Evolutionary conservation across 208 protist species (phyloP).

Genomic region (Trypanosoma lewisi): DNA sequence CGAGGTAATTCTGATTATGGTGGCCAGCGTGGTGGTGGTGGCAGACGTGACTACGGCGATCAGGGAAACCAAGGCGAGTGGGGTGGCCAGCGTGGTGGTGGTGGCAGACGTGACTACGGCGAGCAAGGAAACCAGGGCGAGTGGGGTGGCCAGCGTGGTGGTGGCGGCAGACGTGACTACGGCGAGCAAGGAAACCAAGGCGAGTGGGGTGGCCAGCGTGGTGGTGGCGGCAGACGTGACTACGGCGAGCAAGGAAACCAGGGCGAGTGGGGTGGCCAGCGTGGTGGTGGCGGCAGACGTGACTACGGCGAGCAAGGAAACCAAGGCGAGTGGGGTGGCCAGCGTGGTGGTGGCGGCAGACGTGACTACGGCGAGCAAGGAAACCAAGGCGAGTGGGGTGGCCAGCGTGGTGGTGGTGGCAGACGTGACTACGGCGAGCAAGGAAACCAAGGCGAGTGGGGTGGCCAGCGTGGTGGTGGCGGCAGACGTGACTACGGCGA

Average conservation of each 20-base stretch:
- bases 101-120: conserved; percentile 19
- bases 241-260: neutral
- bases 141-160: conserved; percentile 14
- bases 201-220: neutral
- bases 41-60: conserved; percentile 22
- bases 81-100: conserved; percentile 19
- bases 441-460: conserved; percentile 17
- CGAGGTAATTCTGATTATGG: conserved; percentile 6
- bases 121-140: conserved; percentile 19
- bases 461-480: conserved; percentile 15
- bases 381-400: conserved; percentile 17
- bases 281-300: neutral
- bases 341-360: conserved; percentile 16
- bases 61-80: conserved; percentile 15
- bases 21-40: conserved; percentile 16
- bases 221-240: neutral
- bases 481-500: conserved; percentile 10
- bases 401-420: conserved; percentile 15
- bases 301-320: conserved; percentile 7
- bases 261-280: conserved; percentile 7
- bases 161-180: conserved; percentile 14
- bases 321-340: neutral
- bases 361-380: conserved; percentile 23
- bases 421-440: conserved; percentile 22
- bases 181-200: neutral